These are phyloP conservation scores for Astrothelium subdiscretum DNA, from an alignment of 495 filamentous ascomycete species.

Conservation along the genomic window DNA sequence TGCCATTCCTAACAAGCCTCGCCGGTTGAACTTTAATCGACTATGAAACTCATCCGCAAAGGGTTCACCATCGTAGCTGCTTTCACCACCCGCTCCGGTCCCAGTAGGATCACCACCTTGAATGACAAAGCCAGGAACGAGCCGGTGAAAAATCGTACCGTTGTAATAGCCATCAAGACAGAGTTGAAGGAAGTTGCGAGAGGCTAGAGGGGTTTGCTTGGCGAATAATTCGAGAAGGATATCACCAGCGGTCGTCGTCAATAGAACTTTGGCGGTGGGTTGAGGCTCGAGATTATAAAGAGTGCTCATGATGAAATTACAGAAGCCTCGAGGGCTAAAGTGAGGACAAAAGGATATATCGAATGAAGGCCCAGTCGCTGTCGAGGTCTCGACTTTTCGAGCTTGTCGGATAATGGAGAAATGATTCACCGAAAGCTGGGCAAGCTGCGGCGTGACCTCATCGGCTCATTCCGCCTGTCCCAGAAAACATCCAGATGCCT, in stretches of 20 bases:
- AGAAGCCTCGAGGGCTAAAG: not conserved
- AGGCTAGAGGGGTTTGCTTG: slow-evolving; percentile 80
- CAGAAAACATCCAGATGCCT: not conserved
- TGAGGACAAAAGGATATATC: too few relatives aligned
- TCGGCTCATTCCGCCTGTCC: not conserved
- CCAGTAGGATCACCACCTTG: slow-evolving; percentile 81
- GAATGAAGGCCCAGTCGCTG: too few relatives aligned
- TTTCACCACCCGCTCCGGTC: slow-evolving; percentile 82
- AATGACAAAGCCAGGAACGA: slow-evolving; percentile 82
- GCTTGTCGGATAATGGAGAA: not conserved
- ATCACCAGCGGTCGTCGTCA: slow-evolving; percentile 82
- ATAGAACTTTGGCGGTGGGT: slow-evolving; percentile 76
- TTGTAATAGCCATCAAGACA: slow-evolving; percentile 92
- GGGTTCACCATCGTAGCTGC: slow-evolving; percentile 73
- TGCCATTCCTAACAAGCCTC: slow-evolving; percentile 89
- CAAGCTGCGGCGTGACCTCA: not conserved
- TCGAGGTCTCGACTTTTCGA: not conserved
- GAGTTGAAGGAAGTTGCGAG: slow-evolving; percentile 91
- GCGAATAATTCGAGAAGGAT: slow-evolving; percentile 86
- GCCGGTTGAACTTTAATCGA: slow-evolving; percentile 81
- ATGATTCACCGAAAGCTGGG: not conserved
- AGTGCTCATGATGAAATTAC: slow-evolving; percentile 53
- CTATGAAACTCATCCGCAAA: slow-evolving; percentile 88
- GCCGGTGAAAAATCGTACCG: slow-evolving; percentile 82
- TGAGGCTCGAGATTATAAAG: slow-evolving; percentile 92